phyloP scores from a whole-genome alignment of 345 rosid genomes.

The Linum trigynum region DNA sequence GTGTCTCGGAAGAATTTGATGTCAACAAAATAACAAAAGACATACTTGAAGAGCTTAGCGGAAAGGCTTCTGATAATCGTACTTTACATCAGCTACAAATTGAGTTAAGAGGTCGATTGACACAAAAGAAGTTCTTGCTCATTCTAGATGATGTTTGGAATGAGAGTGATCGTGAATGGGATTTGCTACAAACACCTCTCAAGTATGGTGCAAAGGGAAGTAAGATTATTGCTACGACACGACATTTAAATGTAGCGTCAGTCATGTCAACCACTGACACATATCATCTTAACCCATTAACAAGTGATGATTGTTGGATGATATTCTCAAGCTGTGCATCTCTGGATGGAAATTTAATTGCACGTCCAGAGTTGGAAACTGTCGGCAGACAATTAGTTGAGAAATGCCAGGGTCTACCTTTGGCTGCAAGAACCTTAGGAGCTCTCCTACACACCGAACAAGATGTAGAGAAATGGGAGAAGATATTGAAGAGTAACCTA shows the following conservation, averaged over 20 bases:
- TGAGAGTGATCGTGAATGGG: conserved; percentile 17
- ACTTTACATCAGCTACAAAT: conserved; percentile 21
- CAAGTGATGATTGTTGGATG: conserved; percentile 29
- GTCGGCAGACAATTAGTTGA: conserved; percentile 25
- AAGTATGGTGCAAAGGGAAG: conserved; percentile 25
- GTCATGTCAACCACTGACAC: conserved; percentile 11
- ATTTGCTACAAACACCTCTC: conserved; percentile 19
- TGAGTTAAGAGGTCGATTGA: conserved; percentile 14
- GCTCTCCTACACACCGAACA: conserved; percentile 19
- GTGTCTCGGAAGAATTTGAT: conserved; percentile 25
- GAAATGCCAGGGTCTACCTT: conserved; percentile 35
- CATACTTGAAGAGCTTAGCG: conserved; percentile 15
- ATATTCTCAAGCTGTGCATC: conserved; percentile 19
- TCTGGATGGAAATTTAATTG: conserved; percentile 4
- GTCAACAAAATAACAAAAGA: conserved; percentile 25
- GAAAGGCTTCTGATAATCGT: neutral
- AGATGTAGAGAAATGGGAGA: neutral
- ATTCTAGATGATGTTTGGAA: conserved; percentile 26
- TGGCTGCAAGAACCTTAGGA: conserved; percentile 34
- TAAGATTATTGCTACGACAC: conserved; percentile 39
- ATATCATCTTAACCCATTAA: conserved; percentile 17
- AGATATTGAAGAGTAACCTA: neutral
- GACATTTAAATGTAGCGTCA: conserved; percentile 22
- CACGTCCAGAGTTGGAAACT: conserved; percentile 18
- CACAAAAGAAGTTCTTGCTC: conserved; percentile 17